Evolutionary conservation across 371 early-diverging fungal species (phyloP).

Genomic region (Haplosporangium sp.): DNA sequence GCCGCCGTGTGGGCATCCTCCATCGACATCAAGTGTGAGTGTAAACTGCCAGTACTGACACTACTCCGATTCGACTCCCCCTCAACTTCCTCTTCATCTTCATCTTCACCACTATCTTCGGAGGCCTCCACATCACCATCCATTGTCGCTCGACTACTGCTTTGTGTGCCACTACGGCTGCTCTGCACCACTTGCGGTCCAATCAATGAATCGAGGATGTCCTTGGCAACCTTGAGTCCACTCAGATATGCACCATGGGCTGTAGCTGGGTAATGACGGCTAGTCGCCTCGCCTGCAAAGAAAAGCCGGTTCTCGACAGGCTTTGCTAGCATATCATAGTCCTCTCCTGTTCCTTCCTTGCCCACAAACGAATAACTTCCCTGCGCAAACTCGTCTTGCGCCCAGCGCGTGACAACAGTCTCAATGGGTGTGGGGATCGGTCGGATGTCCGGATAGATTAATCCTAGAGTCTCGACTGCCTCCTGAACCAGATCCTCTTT

Average conservation of each 20-base stretch:
- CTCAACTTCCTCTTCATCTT: background rate
- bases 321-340: conserved; percentile 44
- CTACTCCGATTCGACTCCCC: background rate
- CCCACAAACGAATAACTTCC: conserved; percentile 55
- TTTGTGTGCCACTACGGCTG: background rate
- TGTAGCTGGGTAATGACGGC: conserved; percentile 53
- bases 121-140: too few relatives aligned
- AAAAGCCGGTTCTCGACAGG: conserved; percentile 44
- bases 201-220: conserved; percentile 44
- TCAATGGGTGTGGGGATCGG: conserved; percentile 42
- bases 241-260: conserved; percentile 54
- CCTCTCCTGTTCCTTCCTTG: conserved; percentile 43
- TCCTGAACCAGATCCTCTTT: conserved; percentile 44
- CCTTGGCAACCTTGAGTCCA: conserved; percentile 45
- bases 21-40: conserved; percentile 15
- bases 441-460: conserved; percentile 26
- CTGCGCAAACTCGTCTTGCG: conserved; percentile 50
- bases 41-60: background rate
- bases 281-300: conserved; percentile 56
- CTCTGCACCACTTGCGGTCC: conserved; percentile 33
- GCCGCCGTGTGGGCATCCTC: conserved; percentile 20
- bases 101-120: too few relatives aligned
- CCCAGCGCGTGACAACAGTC: conserved; percentile 54
- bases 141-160: background rate
- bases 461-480: conserved; percentile 34